Percentiles rank a stretch among this genome's conserved stretches.
Evolutionary conservation across 352 stramenopile genomes (phyloP).

Genomic region (Phytophthora pisi): DNA sequence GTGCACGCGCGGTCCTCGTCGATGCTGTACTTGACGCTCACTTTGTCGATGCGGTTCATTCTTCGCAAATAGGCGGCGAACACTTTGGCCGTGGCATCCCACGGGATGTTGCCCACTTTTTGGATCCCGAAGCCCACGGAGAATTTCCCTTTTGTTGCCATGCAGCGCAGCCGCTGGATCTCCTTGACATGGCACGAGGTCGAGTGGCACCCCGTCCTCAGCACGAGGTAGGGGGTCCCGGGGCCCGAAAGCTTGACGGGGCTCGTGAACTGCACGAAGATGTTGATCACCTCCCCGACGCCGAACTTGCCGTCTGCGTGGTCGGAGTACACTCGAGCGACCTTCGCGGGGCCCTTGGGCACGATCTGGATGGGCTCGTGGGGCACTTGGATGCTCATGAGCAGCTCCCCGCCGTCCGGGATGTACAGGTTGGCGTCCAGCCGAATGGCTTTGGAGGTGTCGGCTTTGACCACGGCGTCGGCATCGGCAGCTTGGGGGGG

Average conservation of each 20-base stretch:
- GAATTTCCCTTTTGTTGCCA: slow-evolving; percentile 70
- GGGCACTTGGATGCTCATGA: slow-evolving; percentile 70
- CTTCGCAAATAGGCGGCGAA: slow-evolving; percentile 56
- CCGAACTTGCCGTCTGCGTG: slow-evolving; percentile 53
- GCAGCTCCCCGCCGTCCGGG: slow-evolving; percentile 68
- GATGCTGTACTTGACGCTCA: slow-evolving; percentile 67
- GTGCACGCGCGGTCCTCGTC: slow-evolving; percentile 64
- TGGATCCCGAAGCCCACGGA: slow-evolving; percentile 59
- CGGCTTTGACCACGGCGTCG: slow-evolving; percentile 50
- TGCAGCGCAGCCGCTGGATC: slow-evolving; percentile 66
- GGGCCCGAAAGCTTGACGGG: slow-evolving; percentile 55
- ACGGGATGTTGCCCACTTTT: slow-evolving; percentile 71
- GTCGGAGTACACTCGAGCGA: slow-evolving; percentile 65
- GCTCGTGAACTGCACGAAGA: slow-evolving; percentile 79
- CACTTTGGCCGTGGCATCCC: slow-evolving; percentile 48
- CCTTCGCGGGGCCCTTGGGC: slow-evolving; percentile 60
- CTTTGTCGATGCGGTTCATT: slow-evolving; percentile 69
- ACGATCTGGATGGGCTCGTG: slow-evolving; percentile 56
- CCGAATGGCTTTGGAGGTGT: slow-evolving; percentile 56
- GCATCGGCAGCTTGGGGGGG: slow-evolving; percentile 59
- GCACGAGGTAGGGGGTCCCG: slow-evolving; percentile 47
- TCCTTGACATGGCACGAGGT: slow-evolving; percentile 60
- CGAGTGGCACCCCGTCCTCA: slow-evolving; percentile 63
- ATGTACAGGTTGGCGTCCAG: slow-evolving; percentile 78
- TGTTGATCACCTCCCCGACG: slow-evolving; percentile 61